phyloP scores from a whole-genome alignment of 2,329 filamentous ascomycete genomes.

The Cladosporium oxysporum region DNA sequence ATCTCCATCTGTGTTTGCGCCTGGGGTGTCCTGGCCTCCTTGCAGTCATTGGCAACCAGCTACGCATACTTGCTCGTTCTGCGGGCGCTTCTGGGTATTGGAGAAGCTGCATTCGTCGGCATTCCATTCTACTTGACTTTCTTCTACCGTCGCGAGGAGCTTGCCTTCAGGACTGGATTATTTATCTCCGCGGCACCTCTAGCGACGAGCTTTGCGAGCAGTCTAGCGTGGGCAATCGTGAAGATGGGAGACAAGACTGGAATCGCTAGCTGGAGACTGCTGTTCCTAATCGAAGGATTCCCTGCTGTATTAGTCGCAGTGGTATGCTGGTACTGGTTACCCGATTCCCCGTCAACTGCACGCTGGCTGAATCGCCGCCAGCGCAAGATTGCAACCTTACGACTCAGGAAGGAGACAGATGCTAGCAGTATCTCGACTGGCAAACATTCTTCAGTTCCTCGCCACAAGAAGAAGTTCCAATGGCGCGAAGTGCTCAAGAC shows the following conservation, averaged over 20 bases:
- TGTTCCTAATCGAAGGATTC: conserved; percentile 84
- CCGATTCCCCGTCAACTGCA: conserved; percentile 64
- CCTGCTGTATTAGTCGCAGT: conserved; percentile 75
- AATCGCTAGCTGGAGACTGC: conserved; percentile 79
- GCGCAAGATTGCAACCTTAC: conserved; percentile 67
- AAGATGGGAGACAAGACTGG: conserved; percentile 64
- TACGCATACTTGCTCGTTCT: conserved; percentile 63
- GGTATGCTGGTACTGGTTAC: conserved; percentile 72
- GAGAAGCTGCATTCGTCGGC: conserved; percentile 65
- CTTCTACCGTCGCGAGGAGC: conserved; percentile 66
- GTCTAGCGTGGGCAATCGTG: conserved; percentile 76
- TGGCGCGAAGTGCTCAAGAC: conserved; percentile 60
- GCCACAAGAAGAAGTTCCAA: conserved; percentile 39
- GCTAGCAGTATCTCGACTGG: conserved; percentile 5
- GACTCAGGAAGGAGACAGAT: conserved; percentile 58
- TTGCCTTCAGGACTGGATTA: conserved; percentile 81
- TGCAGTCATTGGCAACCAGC: conserved; percentile 58
- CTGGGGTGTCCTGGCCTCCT: conserved; percentile 77
- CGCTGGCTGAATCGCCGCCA: conserved; percentile 46
- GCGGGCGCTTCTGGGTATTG: conserved; percentile 57
- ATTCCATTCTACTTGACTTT: conserved; percentile 66
- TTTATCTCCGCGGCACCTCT: conserved; percentile 75
- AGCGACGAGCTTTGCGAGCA: conserved; percentile 70
- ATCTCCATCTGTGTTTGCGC: conserved; percentile 66
- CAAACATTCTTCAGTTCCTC: conserved; percentile 20